phyloP scores from a whole-genome alignment of 169 alveolate species.

The Eimeria tenella region DNA sequence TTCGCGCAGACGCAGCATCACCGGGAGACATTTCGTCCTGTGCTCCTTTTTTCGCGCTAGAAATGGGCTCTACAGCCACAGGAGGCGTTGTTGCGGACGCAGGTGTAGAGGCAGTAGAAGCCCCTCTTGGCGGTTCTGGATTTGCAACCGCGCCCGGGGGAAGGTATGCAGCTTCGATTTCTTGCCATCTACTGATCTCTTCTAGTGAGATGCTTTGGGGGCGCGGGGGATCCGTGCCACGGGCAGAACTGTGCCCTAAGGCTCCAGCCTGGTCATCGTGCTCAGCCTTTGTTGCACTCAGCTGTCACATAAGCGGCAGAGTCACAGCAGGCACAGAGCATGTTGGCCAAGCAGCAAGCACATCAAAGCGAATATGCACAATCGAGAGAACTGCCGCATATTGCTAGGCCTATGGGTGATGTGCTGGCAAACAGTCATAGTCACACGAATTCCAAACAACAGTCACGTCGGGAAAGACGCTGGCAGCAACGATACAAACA shows the following conservation, averaged over 20 bases:
- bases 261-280: conserved; percentile 60
- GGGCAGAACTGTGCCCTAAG: conserved; percentile 60
- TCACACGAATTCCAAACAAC: neutral
- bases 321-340: neutral
- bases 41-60: neutral
- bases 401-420: no score
- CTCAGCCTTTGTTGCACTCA: conserved; percentile 78
- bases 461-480: neutral
- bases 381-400: no score
- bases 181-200: conserved; percentile 75
- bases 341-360: no score
- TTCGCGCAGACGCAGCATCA: neutral
- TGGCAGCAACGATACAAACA: neutral
- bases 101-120: neutral
- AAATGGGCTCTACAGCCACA: neutral
- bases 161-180: conserved; percentile 64
- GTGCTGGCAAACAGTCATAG: neutral
- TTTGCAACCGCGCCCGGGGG: conserved; percentile 64
- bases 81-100: conserved; percentile 7
- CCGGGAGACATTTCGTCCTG: conserved; percentile 2
- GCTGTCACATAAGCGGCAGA: conserved; percentile 54
- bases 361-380: no score
- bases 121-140: neutral
- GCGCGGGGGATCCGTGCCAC: conserved; percentile 24
- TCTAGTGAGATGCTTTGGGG: conserved; percentile 73